Evolutionary conservation across 768 basidiomycete genomes (phyloP).

Genomic region (Sutorius australiensis): DNA sequence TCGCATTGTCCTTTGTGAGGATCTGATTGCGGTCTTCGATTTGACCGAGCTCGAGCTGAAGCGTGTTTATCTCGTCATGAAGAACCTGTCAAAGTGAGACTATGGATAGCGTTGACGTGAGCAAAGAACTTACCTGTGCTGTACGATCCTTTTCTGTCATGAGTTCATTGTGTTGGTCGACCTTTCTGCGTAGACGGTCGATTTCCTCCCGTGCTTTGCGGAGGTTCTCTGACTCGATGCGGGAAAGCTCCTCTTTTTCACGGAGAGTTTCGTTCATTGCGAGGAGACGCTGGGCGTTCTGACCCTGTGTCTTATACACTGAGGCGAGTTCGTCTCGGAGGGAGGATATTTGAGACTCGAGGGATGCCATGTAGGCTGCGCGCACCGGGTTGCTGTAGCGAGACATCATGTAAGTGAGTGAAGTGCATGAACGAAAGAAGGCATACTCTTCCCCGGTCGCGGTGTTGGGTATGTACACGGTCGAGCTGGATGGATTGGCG

Average conservation of each 20-base stretch:
- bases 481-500: conserved; percentile 55
- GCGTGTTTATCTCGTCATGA: conserved; percentile 91
- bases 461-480: conserved; percentile 55
- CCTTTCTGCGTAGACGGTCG: conserved; percentile 63
- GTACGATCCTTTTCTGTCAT: conserved; percentile 88
- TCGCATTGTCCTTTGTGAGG: conserved; percentile 91
- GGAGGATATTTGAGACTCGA: conserved; percentile 91
- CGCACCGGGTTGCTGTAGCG: conserved; percentile 71
- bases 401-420: neutral
- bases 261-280: conserved; percentile 93
- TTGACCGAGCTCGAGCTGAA: conserved; percentile 87
- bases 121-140: conserved; percentile 60
- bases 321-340: conserved; percentile 90
- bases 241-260: conserved; percentile 85
- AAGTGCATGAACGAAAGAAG: neutral
- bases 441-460: conserved; percentile 66
- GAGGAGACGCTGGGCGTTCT: conserved; percentile 89
- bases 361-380: conserved; percentile 83
- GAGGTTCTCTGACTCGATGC: conserved; percentile 77
- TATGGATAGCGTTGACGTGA: neutral
- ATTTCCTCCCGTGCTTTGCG: conserved; percentile 77
- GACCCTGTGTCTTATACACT: conserved; percentile 93
- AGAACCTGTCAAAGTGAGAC: conserved; percentile 56
- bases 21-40: conserved; percentile 82
- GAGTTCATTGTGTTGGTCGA: conserved; percentile 78